phyloP scores from a whole-genome alignment of 495 filamentous ascomycete species.

The Talaromyces stipitatus region DNA sequence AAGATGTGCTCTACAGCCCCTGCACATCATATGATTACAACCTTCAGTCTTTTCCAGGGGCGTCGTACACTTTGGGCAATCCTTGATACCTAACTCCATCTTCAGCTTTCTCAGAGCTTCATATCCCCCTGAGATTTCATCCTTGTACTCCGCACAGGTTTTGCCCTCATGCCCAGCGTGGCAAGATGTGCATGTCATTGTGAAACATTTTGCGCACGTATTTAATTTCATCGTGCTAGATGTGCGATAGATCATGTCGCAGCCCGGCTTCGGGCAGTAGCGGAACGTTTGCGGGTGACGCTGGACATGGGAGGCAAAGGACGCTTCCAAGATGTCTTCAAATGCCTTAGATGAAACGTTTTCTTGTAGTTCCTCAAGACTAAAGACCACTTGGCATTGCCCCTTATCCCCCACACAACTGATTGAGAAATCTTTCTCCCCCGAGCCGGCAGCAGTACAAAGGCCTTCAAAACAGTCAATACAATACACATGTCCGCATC shows the following conservation, averaged over 20 bases:
- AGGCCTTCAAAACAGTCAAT: conserved; percentile 23
- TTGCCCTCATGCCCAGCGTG: conserved; percentile 22
- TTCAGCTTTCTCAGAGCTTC: conserved; percentile 8
- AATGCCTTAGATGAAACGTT: conserved; percentile 25
- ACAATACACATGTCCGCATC: conserved; percentile 32
- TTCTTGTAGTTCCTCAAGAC: conserved; percentile 14
- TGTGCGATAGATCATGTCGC: conserved; percentile 19
- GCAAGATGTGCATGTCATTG: conserved; percentile 23
- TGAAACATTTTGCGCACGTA: conserved; percentile 25
- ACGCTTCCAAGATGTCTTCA: conserved; percentile 22
- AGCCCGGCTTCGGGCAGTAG: conserved; percentile 30
- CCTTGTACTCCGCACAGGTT: conserved; percentile 23
- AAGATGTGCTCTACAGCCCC: conserved; percentile 17
- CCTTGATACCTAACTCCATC: conserved; percentile 14
- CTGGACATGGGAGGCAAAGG: conserved; percentile 23
- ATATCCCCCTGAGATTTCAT: conserved; percentile 4
- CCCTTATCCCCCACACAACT: conserved; percentile 16
- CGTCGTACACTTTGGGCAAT: conserved; percentile 20
- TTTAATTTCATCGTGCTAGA: conserved; percentile 12
- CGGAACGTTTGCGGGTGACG: conserved; percentile 15
- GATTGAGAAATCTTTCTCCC: conserved; percentile 19
- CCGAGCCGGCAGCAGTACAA: conserved; percentile 10
- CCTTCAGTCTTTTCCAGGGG: conserved; percentile 20
- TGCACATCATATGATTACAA: conserved; percentile 26
- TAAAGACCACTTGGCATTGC: conserved; percentile 11